Percentiles rank a stretch among this genome's conserved stretches.
phyloP scores from a whole-genome alignment of 2,329 filamentous ascomycete genomes.

The Hymenoscyphus scutula region DNA sequence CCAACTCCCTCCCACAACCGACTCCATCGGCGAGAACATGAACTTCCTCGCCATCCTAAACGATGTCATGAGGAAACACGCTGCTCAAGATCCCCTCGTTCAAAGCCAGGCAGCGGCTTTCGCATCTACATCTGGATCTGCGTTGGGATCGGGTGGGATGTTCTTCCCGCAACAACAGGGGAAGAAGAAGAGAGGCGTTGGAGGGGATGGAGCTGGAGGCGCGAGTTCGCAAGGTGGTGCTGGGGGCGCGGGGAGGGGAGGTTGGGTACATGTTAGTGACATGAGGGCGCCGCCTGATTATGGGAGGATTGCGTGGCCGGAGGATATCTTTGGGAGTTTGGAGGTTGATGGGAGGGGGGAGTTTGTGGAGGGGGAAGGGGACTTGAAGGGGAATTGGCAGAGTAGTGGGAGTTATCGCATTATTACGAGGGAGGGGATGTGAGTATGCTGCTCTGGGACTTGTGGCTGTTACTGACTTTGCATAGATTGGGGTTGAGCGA shows the following conservation, averaged over 20 bases:
- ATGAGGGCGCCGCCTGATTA: slow-evolving; percentile 62
- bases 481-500: slow-evolving; percentile 53
- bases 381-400: slow-evolving; percentile 49
- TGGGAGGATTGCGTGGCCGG: slow-evolving; percentile 66
- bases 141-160: slow-evolving; percentile 50
- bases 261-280: slow-evolving; percentile 65
- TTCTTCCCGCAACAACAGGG: slow-evolving; percentile 44
- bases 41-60: slow-evolving; percentile 59
- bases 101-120: slow-evolving; percentile 57
- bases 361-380: slow-evolving; percentile 44
- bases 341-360: slow-evolving; percentile 58
- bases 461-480: slow-evolving; percentile 26
- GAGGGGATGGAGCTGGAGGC: slow-evolving; percentile 50
- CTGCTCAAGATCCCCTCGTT: slow-evolving; percentile 54
- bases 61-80: slow-evolving; percentile 54
- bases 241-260: slow-evolving; percentile 57
- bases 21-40: slow-evolving; percentile 58
- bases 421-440: slow-evolving; percentile 66
- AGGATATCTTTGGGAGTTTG: slow-evolving; percentile 68
- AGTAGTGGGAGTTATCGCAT: slow-evolving; percentile 62
- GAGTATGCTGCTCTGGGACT: slow-evolving; percentile 39
- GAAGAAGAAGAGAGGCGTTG: slow-evolving; percentile 36
- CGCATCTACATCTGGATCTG: slow-evolving; percentile 55
- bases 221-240: slow-evolving; percentile 59
- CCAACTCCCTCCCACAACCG: slow-evolving; percentile 57